Conservation (phyloP, 2,329 filamentous ascomycete genomes). For the Beauveria medogensis region DNA sequence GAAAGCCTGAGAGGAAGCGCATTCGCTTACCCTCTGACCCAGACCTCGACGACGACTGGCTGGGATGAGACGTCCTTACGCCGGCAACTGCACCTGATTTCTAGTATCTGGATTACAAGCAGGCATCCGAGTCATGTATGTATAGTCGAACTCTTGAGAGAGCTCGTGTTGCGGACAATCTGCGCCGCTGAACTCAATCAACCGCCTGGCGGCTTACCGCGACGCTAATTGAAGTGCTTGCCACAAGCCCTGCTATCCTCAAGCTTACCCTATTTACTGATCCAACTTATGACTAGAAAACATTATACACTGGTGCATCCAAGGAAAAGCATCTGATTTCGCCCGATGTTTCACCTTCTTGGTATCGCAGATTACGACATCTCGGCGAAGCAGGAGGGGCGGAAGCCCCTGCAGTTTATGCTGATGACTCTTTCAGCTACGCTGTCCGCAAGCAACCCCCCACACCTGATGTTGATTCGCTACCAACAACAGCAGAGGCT, state of each 20-base stretch:
- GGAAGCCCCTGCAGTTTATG: not conserved
- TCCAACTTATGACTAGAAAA: not conserved
- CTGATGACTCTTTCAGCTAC: not conserved
- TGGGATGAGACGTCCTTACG: slow-evolving; percentile 30
- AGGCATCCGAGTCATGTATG: slow-evolving; percentile 10
- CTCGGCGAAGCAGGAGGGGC: not conserved
- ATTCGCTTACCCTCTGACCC: slow-evolving; percentile 29
- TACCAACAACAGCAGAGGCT: not conserved
- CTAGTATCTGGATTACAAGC: slow-evolving; percentile 29
- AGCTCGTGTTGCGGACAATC: not conserved
- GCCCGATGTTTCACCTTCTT: slow-evolving; percentile 5
- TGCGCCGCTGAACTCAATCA: not conserved
- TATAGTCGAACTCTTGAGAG: not conserved
- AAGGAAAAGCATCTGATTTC: slow-evolving; percentile 6
- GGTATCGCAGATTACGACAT: slow-evolving; percentile 7
- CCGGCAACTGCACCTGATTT: slow-evolving; percentile 30
- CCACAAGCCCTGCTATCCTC: not conserved
- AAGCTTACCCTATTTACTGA: not conserved
- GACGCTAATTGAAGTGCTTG: not conserved
- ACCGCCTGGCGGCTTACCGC: not conserved
- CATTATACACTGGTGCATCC: not conserved
- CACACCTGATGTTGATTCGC: not conserved
- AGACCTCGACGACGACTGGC: slow-evolving; percentile 27
- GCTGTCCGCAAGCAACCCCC: not conserved
- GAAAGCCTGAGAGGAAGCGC: slow-evolving; percentile 34